Evolutionary conservation across 805 yeast species (phyloP).

Genomic region (Nakazawaea pomicola): DNA sequence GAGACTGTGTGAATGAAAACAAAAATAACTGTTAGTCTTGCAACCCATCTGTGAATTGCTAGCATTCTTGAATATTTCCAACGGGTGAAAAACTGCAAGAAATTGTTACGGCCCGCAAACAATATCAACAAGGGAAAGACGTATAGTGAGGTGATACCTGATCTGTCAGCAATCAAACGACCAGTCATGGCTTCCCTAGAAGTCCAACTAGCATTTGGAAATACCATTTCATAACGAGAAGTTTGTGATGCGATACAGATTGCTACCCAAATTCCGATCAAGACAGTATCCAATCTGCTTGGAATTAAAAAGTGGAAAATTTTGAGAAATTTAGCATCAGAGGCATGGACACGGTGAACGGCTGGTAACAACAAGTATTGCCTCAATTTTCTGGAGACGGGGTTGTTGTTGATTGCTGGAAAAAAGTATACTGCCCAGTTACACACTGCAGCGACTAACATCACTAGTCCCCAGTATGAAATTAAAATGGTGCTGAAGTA

Average conservation of each 20-base stretch:
- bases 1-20: slow-evolving; percentile 40
- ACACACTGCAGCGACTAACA: slow-evolving; percentile 35
- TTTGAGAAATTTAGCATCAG: neutral
- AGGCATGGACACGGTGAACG: slow-evolving; percentile 1
- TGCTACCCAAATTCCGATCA: slow-evolving; percentile 32
- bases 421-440: slow-evolving; percentile 36
- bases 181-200: slow-evolving; percentile 17
- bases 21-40: slow-evolving; percentile 37
- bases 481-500: slow-evolving; percentile 41
- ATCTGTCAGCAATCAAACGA: slow-evolving; percentile 42
- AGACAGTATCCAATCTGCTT: slow-evolving; percentile 44
- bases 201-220: slow-evolving; percentile 4
- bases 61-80: slow-evolving; percentile 53
- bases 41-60: slow-evolving; percentile 53
- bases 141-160: slow-evolving; percentile 46
- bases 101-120: slow-evolving; percentile 60
- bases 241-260: slow-evolving; percentile 20
- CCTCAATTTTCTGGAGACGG: slow-evolving; percentile 23
- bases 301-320: slow-evolving; percentile 34
- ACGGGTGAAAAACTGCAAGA: slow-evolving; percentile 55
- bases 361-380: slow-evolving; percentile 20
- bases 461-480: slow-evolving; percentile 44
- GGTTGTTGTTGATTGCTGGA: slow-evolving; percentile 23
- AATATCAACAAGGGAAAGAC: slow-evolving; percentile 46
- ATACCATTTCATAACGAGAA: slow-evolving; percentile 13